phyloP scores from a whole-genome alignment of 768 basidiomycete genomes.

The Lactarius evosmus region DNA sequence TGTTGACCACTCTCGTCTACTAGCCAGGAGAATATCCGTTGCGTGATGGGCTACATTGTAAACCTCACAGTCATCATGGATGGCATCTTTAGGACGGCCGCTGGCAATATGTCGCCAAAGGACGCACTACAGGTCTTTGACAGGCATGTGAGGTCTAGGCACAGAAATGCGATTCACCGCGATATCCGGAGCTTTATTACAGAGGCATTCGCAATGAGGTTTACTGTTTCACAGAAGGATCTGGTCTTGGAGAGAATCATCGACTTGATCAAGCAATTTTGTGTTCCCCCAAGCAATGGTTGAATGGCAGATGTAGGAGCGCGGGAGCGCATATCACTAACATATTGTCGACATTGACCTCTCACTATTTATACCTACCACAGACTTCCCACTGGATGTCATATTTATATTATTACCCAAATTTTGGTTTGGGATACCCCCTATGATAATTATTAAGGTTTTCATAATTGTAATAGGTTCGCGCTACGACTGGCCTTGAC shows the following conservation, averaged over 20 bases:
- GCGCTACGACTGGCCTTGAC: no score
- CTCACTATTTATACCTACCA: no score
- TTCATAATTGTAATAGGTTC: no score
- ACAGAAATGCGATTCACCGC: not conserved
- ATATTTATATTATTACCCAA: no score
- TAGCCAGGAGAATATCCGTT: slow-evolving; percentile 13
- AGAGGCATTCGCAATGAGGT: not conserved
- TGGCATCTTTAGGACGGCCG: not conserved
- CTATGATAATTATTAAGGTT: no score
- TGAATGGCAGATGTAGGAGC: no score
- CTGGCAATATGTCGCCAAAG: not conserved
- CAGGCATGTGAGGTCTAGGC: not conserved
- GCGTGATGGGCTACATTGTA: slow-evolving; percentile 18
- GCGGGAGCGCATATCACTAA: no score
- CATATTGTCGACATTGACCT: no score
- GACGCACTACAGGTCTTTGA: not conserved
- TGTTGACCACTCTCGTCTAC: not conserved
- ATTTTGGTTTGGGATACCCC: no score
- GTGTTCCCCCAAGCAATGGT: not conserved
- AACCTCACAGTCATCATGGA: slow-evolving; percentile 5
- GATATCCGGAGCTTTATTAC: slow-evolving; percentile 3
- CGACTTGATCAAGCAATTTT: slow-evolving; percentile 11
- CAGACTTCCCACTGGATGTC: no score
- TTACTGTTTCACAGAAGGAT: not conserved
- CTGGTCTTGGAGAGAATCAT: slow-evolving; percentile 4